Conservation (phyloP, 805 yeast species). For the Cyberlindnera amylophila region DNA sequence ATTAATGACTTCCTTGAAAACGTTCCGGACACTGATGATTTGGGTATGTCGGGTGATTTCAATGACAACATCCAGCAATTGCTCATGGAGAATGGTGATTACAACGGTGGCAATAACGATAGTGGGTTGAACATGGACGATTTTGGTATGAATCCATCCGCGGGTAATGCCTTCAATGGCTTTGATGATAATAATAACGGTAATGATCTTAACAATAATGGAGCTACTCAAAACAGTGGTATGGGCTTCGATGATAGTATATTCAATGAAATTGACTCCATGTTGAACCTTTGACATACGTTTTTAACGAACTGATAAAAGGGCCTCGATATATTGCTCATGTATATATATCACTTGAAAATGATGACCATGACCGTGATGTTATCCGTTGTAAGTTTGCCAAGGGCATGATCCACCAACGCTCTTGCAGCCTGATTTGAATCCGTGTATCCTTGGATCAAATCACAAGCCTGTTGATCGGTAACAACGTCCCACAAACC, state of each 20-base stretch:
- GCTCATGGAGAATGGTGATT: constrained; percentile 18
- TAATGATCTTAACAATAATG: background rate
- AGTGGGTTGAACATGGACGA: constrained; percentile 10
- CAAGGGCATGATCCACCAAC: constrained; percentile 71
- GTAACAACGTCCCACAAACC: constrained; percentile 94
- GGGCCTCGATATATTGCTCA: too few species aligned
- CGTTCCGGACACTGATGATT: constrained; percentile 31
- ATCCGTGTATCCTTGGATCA: constrained; percentile 51
- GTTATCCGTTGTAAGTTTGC: constrained; percentile 81
- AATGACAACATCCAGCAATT: constrained; percentile 24
- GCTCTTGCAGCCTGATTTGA: constrained; percentile 65
- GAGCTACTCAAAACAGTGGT: constrained; percentile 2
- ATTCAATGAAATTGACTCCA: constrained; percentile 26
- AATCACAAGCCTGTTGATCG: constrained; percentile 79
- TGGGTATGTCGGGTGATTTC: constrained; percentile 24
- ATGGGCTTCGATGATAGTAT: constrained; percentile 20
- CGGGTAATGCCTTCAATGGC: constrained; percentile 1
- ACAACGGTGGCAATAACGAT: constrained; percentile 6
- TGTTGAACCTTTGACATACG: constrained; percentile 18
- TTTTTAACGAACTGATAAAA: too few species aligned
- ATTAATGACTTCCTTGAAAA: constrained; percentile 26
- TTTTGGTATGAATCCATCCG: constrained; percentile 1
- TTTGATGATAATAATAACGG: background rate
- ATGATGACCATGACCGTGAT: constrained; percentile 86
- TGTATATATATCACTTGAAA: constrained; percentile 19